These are phyloP conservation scores for Starmerella powellii DNA, from an alignment of 805 yeast species.

Conservation along the genomic window DNA sequence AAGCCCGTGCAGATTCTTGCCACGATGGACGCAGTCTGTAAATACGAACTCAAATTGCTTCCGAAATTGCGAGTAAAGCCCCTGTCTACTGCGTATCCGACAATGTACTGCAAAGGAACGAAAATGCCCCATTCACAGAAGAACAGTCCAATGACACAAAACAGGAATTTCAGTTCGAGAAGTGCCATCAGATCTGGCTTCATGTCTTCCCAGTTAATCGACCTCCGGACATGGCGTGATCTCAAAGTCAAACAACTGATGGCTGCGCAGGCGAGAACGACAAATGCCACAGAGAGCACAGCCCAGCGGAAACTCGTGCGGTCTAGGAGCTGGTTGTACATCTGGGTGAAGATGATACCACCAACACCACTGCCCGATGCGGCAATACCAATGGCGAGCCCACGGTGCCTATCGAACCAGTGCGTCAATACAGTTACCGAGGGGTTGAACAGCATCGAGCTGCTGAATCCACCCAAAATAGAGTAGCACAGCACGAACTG, in stretches of 20 bases:
- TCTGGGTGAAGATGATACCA: conserved; percentile 49
- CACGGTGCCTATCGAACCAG: conserved; percentile 48
- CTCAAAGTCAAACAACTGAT: conserved; percentile 30
- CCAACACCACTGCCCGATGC: conserved; percentile 59
- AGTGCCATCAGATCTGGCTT: conserved; percentile 26
- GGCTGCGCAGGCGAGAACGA: conserved; percentile 22
- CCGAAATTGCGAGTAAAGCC: conserved; percentile 30
- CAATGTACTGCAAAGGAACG: conserved; percentile 41
- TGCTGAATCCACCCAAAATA: conserved; percentile 38
- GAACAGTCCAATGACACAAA: conserved; percentile 27
- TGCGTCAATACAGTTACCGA: conserved; percentile 46
- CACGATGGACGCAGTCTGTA: conserved; percentile 38
- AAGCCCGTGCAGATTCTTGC: conserved; percentile 48
- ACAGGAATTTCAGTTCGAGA: conserved; percentile 24
- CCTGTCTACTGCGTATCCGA: conserved; percentile 43
- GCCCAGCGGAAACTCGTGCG: conserved; percentile 52
- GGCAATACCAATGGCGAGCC: conserved; percentile 49
- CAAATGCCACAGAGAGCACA: conserved; percentile 37
- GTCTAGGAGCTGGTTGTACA: conserved; percentile 36
- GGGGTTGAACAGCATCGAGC: conserved; percentile 39
- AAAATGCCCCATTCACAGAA: conserved; percentile 42
- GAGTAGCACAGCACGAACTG: conserved; percentile 50
- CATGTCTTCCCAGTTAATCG: conserved; percentile 20
- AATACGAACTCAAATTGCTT: conserved; percentile 36
- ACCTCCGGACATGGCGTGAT: conserved; percentile 27